Base-by-base conservation (phyloP, 2,329 filamentous ascomycete species). In the Cladosporium sphaerospermum region DNA sequence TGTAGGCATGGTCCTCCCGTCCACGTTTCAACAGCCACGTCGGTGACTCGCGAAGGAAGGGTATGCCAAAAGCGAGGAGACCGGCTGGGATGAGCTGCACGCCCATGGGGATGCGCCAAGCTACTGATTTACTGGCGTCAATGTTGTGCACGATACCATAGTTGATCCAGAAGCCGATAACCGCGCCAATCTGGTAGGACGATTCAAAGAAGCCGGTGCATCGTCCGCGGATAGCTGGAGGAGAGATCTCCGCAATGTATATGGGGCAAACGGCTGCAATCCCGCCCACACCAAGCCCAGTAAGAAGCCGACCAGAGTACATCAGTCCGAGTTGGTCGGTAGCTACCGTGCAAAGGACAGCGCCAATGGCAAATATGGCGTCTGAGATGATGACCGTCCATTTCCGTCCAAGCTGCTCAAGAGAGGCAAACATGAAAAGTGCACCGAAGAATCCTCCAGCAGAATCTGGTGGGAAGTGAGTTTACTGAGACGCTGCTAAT, bases 381-480 rank as follows among this genome's bases (percentile, higher is more conserved):
- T 75, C 73, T 19, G 72, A 71, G 52, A 73, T 64, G 56, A 76
- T 72, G 11, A 80, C 69, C 10, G 76, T 75, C 72, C 71, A 75
- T 56, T 75, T 76, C 34, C 78, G 71, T 40, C 78, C 77, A 36
- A 78, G 67, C 16, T 70, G 67, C 56, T 79, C 77, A 61, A 48
- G 62, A 66, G 71, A 57, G 40, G 73, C 59, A 58, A 72, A 76
- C 58, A 73, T 74, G 59, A 76, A 70, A 1, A 80, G 66, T 9
- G 78, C 77, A 10, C 78, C 78, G 32, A 79, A 77, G 42, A 80
- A 76, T 1, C 76, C 77, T 14, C 78, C 78, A 0, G 76, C 78
- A 6, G 51, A 53, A 28, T 53, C 51, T 53, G 11, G 11, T 1
- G 31, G 7, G 9, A 32, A 11, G 28, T 33, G 2, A 9, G 19